Evolutionary conservation across 129 eudicot genomes (phyloP), one percentile per base, ranked within the genome.

Genomic region (Logfia minima): DNA sequence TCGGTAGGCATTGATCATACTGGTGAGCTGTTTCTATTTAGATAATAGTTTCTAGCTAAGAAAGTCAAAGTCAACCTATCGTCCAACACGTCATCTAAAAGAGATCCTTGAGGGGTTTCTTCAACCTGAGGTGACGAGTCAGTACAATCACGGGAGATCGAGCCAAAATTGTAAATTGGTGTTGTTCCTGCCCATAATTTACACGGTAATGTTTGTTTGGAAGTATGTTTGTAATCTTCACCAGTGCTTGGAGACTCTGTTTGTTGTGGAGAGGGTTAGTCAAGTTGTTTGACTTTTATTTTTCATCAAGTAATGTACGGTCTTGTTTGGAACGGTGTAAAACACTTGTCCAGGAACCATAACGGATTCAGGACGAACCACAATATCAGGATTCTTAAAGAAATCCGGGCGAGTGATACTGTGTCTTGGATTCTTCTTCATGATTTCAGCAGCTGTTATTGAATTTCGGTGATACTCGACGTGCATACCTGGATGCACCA

Each of bases 341-440:
- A 90, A 87, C 52, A 85, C 96, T 74, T 83, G 78, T 22, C 92
- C 96, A 35, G 87, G 96, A 37, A 74, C 77, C 74, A 90, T 73
- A 74, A 87, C 59, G 2, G 92, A 83, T 35, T 85, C 96, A 1
- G 92, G 96, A 26, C 66, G 61, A 34, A 90, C 90, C 70, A 87
- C 88, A 18, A 83, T 77, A 80, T 75, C 67, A 0, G 96, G 96
- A 52, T 71, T 76, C 22, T 68, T 59, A 43, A 90, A 87, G 32
- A 90, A 85, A 43, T 90, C 92, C 2, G 92, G 92, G 17, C 92
- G 78, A 1, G 92, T 83, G 62, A 90, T 59, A 55, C 86, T 85
- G 69, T 90, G 92, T 58, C 90, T 75, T 0, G 96, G 92, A 75
- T 90, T 84, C 85, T 82, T 90, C 73, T 32, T 82, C 87, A 86